phyloP scores from a whole-genome alignment of 2,329 filamentous ascomycete species.

The Emydomyces testavorans region DNA sequence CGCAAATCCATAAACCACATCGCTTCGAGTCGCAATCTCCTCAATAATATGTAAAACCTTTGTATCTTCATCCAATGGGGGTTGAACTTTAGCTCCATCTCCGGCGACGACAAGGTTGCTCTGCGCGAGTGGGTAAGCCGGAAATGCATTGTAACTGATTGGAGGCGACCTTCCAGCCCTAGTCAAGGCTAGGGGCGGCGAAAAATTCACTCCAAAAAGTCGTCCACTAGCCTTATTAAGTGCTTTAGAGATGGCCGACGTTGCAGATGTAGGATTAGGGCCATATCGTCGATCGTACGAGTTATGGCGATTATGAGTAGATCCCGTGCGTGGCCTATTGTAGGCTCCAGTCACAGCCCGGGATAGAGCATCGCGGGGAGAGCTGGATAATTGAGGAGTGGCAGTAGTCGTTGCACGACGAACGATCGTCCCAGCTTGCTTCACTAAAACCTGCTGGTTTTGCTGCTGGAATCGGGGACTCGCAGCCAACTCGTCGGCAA shows the following conservation, averaged over 20 bases:
- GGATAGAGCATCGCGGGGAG: slow-evolving; percentile 43
- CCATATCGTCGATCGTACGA: slow-evolving; percentile 76
- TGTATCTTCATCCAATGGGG: slow-evolving; percentile 64
- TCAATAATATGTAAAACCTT: slow-evolving; percentile 72
- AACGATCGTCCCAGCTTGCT: slow-evolving; percentile 52
- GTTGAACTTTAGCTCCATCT: slow-evolving; percentile 50
- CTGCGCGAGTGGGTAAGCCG: slow-evolving; percentile 64
- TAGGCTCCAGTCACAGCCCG: slow-evolving; percentile 63
- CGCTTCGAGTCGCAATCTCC: slow-evolving; percentile 81
- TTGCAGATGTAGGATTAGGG: slow-evolving; percentile 61
- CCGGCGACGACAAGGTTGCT: slow-evolving; percentile 55
- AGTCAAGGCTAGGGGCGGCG: slow-evolving; percentile 37
- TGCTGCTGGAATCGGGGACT: slow-evolving; percentile 54
- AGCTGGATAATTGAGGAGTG: slow-evolving; percentile 56
- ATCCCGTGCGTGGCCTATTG: slow-evolving; percentile 51
- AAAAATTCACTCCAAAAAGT: slow-evolving; percentile 41
- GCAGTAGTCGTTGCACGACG: slow-evolving; percentile 67
- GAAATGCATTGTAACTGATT: slow-evolving; percentile 56
- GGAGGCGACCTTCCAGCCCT: slow-evolving; percentile 39
- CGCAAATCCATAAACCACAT: slow-evolving; percentile 94
- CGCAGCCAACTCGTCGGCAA: slow-evolving; percentile 86
- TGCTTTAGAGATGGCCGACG: slow-evolving; percentile 86
- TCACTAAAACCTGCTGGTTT: slow-evolving; percentile 36
- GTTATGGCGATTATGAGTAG: slow-evolving; percentile 56
- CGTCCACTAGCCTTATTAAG: slow-evolving; percentile 78